A percentile compares a stretch with the other conserved stretches of the same genome.
Conservation (phyloP, 2,329 filamentous ascomycete genomes). For the Epichloe glyceriae region DNA sequence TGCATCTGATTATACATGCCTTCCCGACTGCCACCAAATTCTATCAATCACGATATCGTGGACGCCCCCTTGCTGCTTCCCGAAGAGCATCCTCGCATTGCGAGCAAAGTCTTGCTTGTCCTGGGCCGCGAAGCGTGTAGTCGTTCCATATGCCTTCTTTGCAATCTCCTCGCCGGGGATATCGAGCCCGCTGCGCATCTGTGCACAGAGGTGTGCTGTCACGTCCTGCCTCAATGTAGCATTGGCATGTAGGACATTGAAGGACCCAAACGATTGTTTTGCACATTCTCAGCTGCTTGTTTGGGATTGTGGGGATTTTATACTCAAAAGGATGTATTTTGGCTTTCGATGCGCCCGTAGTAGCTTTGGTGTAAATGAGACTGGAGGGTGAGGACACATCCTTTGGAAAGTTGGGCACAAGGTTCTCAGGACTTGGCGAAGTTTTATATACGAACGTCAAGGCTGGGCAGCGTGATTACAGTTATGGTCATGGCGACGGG, state of each 20-base stretch:
- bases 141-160: constrained; percentile 3
- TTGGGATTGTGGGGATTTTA: neutral
- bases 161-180: constrained; percentile 1
- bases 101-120: neutral
- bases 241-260: neutral
- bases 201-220: constrained; percentile 1
- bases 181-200: constrained; percentile 1
- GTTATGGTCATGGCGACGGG: too few species aligned
- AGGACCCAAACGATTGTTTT: neutral
- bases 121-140: neutral
- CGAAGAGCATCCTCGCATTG: neutral
- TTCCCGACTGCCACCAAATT: neutral
- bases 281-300: neutral
- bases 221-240: neutral
- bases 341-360: too few species aligned
- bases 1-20: too few species aligned
- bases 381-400: too few species aligned
- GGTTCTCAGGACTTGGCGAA: too few species aligned
- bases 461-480: neutral
- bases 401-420: too few species aligned
- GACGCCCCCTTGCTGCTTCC: neutral
- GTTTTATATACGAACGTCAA: too few species aligned
- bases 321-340: too few species aligned
- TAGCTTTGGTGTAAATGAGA: too few species aligned
- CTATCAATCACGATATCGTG: neutral